Evolutionary conservation across 495 filamentous ascomycete species (phyloP).

Genomic region (Penicillium ochrochloron): DNA sequence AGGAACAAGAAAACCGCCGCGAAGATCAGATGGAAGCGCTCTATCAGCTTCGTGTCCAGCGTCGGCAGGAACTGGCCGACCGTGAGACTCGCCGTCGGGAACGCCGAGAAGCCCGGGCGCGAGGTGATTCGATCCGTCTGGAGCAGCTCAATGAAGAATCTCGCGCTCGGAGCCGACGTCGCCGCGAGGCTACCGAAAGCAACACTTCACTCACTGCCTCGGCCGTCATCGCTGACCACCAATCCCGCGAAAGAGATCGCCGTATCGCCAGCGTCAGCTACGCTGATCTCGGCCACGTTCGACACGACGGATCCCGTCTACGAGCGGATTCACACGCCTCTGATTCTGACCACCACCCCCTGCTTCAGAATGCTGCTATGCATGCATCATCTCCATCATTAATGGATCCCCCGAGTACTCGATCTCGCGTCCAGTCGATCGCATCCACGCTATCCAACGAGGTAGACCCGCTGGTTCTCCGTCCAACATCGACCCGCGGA

Average conservation of each 20-base stretch:
- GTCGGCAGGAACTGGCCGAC: constrained; percentile 75
- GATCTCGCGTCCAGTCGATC: constrained; percentile 42
- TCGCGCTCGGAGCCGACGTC: constrained; percentile 31
- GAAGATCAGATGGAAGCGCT: constrained; percentile 92
- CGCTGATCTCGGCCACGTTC: constrained; percentile 79
- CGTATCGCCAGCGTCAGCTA: constrained; percentile 86
- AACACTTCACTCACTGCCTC: constrained; percentile 35
- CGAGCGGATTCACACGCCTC: constrained; percentile 68
- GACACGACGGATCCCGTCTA: constrained; percentile 86
- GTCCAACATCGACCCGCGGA: constrained; percentile 31
- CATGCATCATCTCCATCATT: constrained; percentile 35
- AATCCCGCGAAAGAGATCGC: constrained; percentile 68
- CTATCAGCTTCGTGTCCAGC: constrained; percentile 84
- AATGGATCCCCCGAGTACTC: constrained; percentile 27
- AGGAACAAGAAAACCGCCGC: constrained; percentile 78
- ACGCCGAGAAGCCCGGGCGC: constrained; percentile 68
- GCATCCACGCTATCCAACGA: constrained; percentile 43
- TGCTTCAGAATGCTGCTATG: constrained; percentile 70
- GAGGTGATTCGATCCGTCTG: constrained; percentile 67
- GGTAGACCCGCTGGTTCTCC: constrained; percentile 33
- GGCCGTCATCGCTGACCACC: constrained; percentile 64
- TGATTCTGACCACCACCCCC: constrained; percentile 75
- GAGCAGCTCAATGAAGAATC: constrained; percentile 58
- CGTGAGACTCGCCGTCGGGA: constrained; percentile 72
- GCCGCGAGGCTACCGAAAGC: constrained; percentile 37